Conservation (phyloP, 371 early-diverging fungal species). For the Apophysomyces ossiformis region DNA sequence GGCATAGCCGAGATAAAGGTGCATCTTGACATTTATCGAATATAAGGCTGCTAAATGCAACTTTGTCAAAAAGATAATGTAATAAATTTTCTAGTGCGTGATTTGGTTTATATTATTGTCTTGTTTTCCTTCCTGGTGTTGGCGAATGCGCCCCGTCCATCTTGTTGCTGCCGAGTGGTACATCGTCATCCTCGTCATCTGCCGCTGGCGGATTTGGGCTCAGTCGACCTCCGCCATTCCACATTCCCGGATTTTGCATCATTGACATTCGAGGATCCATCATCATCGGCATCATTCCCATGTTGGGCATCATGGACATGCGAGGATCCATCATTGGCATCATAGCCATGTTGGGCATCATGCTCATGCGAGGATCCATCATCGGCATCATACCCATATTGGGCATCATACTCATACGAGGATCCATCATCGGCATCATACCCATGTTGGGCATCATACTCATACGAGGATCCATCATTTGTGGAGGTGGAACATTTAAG, state of each 20-base stretch:
- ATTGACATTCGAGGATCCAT: constrained; percentile 44
- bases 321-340: constrained; percentile 48
- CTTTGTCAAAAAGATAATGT: background rate
- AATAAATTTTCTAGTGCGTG: background rate
- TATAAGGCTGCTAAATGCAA: no score
- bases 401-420: constrained; percentile 31
- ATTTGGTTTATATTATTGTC: background rate
- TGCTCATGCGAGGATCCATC: constrained; percentile 22
- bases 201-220: constrained; percentile 17
- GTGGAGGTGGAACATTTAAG: background rate
- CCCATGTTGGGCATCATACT: constrained; percentile 33
- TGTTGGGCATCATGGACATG: constrained; percentile 31
- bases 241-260: constrained; percentile 29
- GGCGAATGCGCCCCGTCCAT: background rate
- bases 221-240: constrained; percentile 25
- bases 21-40: no score
- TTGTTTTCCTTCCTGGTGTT: constrained; percentile 1
- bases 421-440: constrained; percentile 43
- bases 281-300: constrained; percentile 28
- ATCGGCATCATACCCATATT: constrained; percentile 17
- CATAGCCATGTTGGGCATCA: constrained; percentile 22
- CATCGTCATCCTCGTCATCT: constrained; percentile 47
- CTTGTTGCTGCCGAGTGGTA: constrained; percentile 19
- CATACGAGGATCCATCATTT: constrained; percentile 42
- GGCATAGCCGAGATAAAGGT: no score